phyloP scores from a whole-genome alignment of 495 filamentous ascomycete species.

The Echria macrotheca region DNA sequence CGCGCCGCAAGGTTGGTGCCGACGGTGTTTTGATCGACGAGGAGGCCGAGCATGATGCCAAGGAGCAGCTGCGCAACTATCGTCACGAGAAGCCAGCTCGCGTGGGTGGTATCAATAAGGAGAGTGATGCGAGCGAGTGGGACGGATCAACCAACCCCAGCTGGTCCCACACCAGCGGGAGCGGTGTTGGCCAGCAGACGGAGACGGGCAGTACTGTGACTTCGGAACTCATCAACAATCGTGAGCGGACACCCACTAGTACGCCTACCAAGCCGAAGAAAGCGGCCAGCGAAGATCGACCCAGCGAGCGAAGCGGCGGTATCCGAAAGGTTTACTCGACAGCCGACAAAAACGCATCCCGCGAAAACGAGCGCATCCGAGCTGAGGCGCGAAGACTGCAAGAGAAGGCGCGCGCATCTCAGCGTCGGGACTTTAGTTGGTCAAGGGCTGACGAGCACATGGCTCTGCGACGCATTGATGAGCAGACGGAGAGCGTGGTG shows the following conservation, averaged over 20 bases:
- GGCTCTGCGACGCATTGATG: constrained; percentile 28
- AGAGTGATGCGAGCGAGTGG: constrained; percentile 67
- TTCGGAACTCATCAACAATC: constrained; percentile 45
- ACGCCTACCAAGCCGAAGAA: constrained; percentile 42
- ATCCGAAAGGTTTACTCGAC: constrained; percentile 53
- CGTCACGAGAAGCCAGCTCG: constrained; percentile 76
- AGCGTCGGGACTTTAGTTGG: constrained; percentile 47
- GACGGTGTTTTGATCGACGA: constrained; percentile 48
- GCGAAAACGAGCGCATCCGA: constrained; percentile 43
- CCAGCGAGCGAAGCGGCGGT: constrained; percentile 30
- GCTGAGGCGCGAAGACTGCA: constrained; percentile 44
- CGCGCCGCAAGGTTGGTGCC: constrained; percentile 36
- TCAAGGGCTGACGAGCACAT: constrained; percentile 35
- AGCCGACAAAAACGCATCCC: constrained; percentile 38
- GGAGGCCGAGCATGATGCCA: constrained; percentile 62
- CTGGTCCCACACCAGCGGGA: constrained; percentile 31
- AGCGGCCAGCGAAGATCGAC: constrained; percentile 24
- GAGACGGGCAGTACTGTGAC: constrained; percentile 53
- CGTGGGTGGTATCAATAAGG: constrained; percentile 78
- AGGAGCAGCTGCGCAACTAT: constrained; percentile 58
- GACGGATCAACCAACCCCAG: constrained; percentile 55
- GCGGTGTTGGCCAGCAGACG: constrained; percentile 30
- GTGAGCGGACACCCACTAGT: constrained; percentile 48
- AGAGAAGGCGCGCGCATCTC: constrained; percentile 35
- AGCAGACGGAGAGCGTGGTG: constrained; percentile 14